These are phyloP conservation scores for Starmerella bombicola DNA, from an alignment of 805 yeast genomes.

Conservation along the genomic window DNA sequence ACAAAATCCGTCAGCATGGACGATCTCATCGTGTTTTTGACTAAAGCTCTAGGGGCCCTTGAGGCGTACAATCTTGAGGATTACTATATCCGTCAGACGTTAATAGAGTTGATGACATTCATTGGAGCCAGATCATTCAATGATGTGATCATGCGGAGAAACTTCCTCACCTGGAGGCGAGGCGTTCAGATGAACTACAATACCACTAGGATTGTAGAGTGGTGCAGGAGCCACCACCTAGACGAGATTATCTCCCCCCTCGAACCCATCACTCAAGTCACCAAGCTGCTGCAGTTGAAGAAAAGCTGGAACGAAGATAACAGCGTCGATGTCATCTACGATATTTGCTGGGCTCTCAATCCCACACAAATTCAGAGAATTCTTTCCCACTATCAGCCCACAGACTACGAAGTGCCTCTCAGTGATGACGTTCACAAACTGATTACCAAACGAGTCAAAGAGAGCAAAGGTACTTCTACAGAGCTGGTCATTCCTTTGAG, in stretches of 20 bases:
- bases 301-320: conserved; percentile 73
- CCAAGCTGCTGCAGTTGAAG: conserved; percentile 82
- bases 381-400: conserved; percentile 75
- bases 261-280: conserved; percentile 81
- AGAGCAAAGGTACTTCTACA: conserved; percentile 35
- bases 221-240: conserved; percentile 92
- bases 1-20: conserved; percentile 73
- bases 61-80: conserved; percentile 77
- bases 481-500: conserved; percentile 32
- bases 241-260: conserved; percentile 76
- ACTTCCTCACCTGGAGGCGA: conserved; percentile 93
- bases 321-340: conserved; percentile 73
- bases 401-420: conserved; percentile 90
- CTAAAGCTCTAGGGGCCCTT: conserved; percentile 86
- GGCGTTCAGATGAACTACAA: conserved; percentile 94
- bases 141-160: conserved; percentile 87
- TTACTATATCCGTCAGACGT: conserved; percentile 71
- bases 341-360: conserved; percentile 83
- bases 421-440: conserved; percentile 66
- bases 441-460: conserved; percentile 42
- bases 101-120: conserved; percentile 67
- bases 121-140: conserved; percentile 92
- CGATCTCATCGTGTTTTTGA: conserved; percentile 78
- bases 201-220: conserved; percentile 90
- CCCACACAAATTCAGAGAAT: conserved; percentile 94